Percentiles rank a stretch among this genome's conserved stretches.
Evolutionary conservation across 176 grass and related monocot genomes (phyloP).

Genomic region (Ananas comosus): DNA sequence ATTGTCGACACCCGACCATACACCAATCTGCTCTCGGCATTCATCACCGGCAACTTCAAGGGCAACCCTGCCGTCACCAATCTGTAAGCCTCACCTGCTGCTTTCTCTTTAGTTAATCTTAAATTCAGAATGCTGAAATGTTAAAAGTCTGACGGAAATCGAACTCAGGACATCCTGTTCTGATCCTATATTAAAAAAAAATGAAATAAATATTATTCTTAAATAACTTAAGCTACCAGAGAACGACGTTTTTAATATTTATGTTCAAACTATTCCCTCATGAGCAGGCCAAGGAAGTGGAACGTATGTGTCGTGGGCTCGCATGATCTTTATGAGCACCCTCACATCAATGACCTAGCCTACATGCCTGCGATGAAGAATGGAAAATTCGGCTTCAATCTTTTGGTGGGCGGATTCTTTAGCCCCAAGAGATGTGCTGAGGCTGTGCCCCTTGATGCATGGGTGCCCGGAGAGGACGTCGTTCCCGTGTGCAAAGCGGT

Average conservation of each 20-base stretch:
- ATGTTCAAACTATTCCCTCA: background rate
- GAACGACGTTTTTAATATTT: no score
- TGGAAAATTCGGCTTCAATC: slow-evolving; percentile 73
- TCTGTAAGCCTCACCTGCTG: slow-evolving; percentile 32
- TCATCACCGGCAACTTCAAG: slow-evolving; percentile 56
- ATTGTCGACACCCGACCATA: slow-evolving; percentile 90
- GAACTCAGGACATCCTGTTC: no score
- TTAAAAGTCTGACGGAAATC: no score
- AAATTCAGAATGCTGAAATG: background rate
- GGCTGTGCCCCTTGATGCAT: slow-evolving; percentile 79
- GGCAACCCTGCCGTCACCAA: slow-evolving; percentile 71
- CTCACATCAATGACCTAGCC: slow-evolving; percentile 87
- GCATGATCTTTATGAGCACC: slow-evolving; percentile 84
- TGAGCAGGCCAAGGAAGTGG: slow-evolving; percentile 69
- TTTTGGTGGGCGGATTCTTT: slow-evolving; percentile 88
- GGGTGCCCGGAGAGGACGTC: slow-evolving; percentile 56
- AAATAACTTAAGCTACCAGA: no score
- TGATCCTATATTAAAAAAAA: no score
- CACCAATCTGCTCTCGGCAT: slow-evolving; percentile 77
- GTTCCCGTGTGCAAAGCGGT: slow-evolving; percentile 56
- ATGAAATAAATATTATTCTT: no score
- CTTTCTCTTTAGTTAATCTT: background rate
- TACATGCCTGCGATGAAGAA: slow-evolving; percentile 83
- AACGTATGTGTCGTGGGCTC: slow-evolving; percentile 80
- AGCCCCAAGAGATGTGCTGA: slow-evolving; percentile 82